These are phyloP conservation scores for Coemansia linderi DNA, from an alignment of 371 early-diverging fungal species.

Conservation along the genomic window DNA sequence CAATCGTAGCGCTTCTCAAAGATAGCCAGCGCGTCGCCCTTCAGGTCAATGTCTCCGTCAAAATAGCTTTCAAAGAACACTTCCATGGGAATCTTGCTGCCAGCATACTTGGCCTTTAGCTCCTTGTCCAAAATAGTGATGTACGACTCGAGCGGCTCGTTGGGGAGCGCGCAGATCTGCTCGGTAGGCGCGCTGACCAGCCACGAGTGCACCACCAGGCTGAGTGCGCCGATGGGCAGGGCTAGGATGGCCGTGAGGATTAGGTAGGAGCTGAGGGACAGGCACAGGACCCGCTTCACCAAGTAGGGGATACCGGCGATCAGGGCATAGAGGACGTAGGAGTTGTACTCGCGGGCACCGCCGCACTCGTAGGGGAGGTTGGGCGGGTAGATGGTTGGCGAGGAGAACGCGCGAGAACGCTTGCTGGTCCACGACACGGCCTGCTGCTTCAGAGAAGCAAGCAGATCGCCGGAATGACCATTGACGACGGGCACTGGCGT, in stretches of 20 bases:
- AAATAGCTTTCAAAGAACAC: slow-evolving; percentile 94
- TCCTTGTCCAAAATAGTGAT: slow-evolving; percentile 81
- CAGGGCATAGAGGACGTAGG: slow-evolving; percentile 60
- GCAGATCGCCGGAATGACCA: slow-evolving; percentile 8
- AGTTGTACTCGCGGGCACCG: slow-evolving; percentile 74
- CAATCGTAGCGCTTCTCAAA: slow-evolving; percentile 94
- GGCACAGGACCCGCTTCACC: slow-evolving; percentile 59
- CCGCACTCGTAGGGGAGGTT: slow-evolving; percentile 73
- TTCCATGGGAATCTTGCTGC: slow-evolving; percentile 93
- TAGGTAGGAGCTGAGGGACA: slow-evolving; percentile 64
- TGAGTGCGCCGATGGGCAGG: slow-evolving; percentile 65
- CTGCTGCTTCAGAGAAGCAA: slow-evolving; percentile 12
- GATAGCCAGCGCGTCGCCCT: slow-evolving; percentile 81
- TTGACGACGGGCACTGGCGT: slow-evolving; percentile 1
- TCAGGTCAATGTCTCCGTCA: slow-evolving; percentile 90
- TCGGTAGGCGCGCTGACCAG: slow-evolving; percentile 65
- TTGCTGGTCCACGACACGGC: slow-evolving; percentile 19
- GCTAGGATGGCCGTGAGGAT: slow-evolving; percentile 63
- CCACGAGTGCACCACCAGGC: slow-evolving; percentile 65
- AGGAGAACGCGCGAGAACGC: slow-evolving; percentile 27
- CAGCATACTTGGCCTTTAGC: slow-evolving; percentile 70
- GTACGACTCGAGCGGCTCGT: slow-evolving; percentile 81
- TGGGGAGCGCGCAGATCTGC: slow-evolving; percentile 73
- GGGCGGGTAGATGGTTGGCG: slow-evolving; percentile 48
- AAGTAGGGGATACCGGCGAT: slow-evolving; percentile 64